phyloP scores from a whole-genome alignment of 2,329 filamentous ascomycete species.

The Chaetomium sp. region DNA sequence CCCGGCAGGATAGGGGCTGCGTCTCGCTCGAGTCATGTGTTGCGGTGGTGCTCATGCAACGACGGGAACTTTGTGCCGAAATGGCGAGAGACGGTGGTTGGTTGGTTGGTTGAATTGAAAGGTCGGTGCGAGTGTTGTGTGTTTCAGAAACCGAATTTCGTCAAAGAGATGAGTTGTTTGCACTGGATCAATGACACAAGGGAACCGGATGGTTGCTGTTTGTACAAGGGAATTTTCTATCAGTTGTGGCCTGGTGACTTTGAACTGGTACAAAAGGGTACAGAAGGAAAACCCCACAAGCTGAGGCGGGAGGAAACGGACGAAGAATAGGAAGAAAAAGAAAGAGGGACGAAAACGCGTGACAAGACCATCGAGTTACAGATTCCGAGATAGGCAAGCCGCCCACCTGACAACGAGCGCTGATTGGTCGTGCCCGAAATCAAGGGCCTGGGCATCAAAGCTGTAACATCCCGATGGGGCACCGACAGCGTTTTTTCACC shows the following conservation, averaged over 20 bases:
- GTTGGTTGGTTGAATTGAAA: background rate
- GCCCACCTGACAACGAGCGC: background rate
- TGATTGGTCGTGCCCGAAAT: conserved; percentile 17
- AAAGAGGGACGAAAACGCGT: background rate
- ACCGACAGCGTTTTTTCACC: too few species aligned
- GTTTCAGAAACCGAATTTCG: too few species aligned
- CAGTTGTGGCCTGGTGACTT: too few species aligned
- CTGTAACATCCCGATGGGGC: background rate
- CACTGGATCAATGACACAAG: background rate
- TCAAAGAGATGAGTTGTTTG: background rate
- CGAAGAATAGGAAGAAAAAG: background rate
- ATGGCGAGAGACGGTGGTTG: background rate
- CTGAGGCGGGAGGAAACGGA: background rate
- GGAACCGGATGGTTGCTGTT: too few species aligned
- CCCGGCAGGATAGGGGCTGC: background rate
- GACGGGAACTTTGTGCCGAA: background rate
- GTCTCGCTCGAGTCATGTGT: background rate
- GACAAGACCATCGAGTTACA: background rate
- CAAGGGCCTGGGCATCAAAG: conserved; percentile 12
- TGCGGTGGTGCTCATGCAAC: background rate
- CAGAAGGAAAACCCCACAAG: too few species aligned
- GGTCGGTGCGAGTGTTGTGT: background rate
- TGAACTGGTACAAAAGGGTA: too few species aligned
- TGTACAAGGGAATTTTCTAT: too few species aligned
- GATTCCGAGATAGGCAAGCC: conserved; percentile 14